These are phyloP conservation scores for Aspergillus ibericus DNA, from an alignment of 2,329 filamentous ascomycete genomes.

Conservation along the genomic window DNA sequence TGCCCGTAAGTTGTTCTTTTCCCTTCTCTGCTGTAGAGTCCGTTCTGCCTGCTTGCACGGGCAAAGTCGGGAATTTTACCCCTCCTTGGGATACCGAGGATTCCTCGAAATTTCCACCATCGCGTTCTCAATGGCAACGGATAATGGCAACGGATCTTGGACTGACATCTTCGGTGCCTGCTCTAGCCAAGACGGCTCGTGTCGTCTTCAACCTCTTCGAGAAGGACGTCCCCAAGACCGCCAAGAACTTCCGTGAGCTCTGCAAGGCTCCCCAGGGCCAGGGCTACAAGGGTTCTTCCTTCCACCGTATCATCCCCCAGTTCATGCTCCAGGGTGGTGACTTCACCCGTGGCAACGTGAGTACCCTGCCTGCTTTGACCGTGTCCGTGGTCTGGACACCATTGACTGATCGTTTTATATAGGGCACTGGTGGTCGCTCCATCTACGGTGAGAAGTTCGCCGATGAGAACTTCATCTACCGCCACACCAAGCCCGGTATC, in stretches of 20 bases:
- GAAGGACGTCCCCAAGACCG: slow-evolving; percentile 83
- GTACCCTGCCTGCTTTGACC: slow-evolving; percentile 35
- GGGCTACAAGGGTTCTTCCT: slow-evolving; percentile 78
- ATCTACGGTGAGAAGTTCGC: slow-evolving; percentile 95
- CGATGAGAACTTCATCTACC: slow-evolving; percentile 84
- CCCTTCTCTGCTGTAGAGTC: slow-evolving; percentile 4
- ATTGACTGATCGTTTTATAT: slow-evolving; percentile 16
- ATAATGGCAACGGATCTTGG: slow-evolving; percentile 13
- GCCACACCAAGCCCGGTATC: slow-evolving; percentile 73
- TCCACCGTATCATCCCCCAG: slow-evolving; percentile 89
- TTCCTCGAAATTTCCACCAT: neutral
- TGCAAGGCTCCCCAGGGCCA: slow-evolving; percentile 79
- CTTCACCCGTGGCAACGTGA: slow-evolving; percentile 88
- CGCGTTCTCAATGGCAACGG: slow-evolving; percentile 1
- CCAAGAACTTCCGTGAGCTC: slow-evolving; percentile 79
- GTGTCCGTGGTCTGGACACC: neutral
- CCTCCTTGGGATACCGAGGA: neutral
- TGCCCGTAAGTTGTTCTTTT: slow-evolving; percentile 28
- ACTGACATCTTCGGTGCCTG: slow-evolving; percentile 24
- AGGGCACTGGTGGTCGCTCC: slow-evolving; percentile 89
- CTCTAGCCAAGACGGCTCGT: slow-evolving; percentile 68
- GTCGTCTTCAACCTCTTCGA: slow-evolving; percentile 90
- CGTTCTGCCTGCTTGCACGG: neutral
- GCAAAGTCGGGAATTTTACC: slow-evolving; percentile 7
- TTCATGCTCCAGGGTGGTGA: slow-evolving; percentile 98